Evolutionary conservation across 208 protist genomes (phyloP).

Genomic region (Wallacemonas sp.): DNA sequence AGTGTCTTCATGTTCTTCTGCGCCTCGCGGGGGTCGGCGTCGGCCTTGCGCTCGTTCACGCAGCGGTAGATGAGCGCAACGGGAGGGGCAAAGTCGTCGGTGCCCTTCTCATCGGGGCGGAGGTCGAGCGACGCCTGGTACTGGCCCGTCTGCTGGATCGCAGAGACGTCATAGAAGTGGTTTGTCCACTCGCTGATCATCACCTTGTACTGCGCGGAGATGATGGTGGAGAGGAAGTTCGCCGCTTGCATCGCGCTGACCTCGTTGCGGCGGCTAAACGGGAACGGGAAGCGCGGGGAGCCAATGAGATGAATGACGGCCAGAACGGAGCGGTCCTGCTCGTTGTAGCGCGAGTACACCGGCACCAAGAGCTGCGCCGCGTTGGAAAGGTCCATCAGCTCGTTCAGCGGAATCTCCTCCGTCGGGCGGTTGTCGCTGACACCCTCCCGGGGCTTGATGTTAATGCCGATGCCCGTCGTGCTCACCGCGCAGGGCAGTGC

Average conservation of each 20-base stretch:
- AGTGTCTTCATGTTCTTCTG: conserved; percentile 54
- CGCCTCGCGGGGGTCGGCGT: conserved; percentile 66
- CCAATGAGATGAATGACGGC: conserved; percentile 86
- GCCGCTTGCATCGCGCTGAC: conserved; percentile 71
- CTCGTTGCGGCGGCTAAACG: conserved; percentile 86
- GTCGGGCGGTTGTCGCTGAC: conserved; percentile 23
- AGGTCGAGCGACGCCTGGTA: conserved; percentile 77
- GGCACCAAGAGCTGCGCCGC: conserved; percentile 82
- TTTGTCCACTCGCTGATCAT: conserved; percentile 89
- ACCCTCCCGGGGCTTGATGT: conserved; percentile 53
- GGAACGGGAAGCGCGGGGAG: conserved; percentile 66
- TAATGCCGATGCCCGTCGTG: conserved; percentile 78
- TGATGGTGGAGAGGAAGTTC: conserved; percentile 65
- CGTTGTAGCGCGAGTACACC: conserved; percentile 68
- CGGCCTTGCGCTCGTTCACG: conserved; percentile 49
- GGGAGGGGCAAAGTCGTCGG: conserved; percentile 78
- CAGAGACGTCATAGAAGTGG: conserved; percentile 77
- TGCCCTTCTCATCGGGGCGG: conserved; percentile 64
- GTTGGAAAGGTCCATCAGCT: conserved; percentile 75
- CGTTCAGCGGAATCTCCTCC: conserved; percentile 52
- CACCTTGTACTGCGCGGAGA: conserved; percentile 81
- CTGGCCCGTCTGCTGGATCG: conserved; percentile 52
- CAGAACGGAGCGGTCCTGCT: conserved; percentile 27
- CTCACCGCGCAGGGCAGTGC: conserved; percentile 74
- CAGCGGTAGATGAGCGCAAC: conserved; percentile 75